Conservation (phyloP, 306 rosid genomes). For the Corylus americana region DNA sequence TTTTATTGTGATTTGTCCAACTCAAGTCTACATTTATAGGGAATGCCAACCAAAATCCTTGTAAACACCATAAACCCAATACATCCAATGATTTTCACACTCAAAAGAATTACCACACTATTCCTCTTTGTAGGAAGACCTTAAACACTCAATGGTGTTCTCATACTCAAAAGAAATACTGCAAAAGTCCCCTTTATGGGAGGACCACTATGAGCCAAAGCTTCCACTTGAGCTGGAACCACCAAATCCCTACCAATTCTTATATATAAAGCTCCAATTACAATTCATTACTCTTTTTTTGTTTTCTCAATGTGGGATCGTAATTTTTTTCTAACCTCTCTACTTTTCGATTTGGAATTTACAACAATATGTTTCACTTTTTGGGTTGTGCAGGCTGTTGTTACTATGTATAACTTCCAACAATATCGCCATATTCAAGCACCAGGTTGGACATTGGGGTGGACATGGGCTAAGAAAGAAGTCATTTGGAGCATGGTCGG, state of each 20-base stretch:
- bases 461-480: constrained; percentile 99
- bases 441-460: constrained; percentile 89
- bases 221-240: neutral
- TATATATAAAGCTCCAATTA: neutral
- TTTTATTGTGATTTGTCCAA: neutral
- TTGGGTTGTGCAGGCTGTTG: constrained; percentile 68
- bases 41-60: neutral
- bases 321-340: constrained; percentile 6
- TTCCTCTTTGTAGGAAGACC: too few relatives aligned
- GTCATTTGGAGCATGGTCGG: constrained; percentile 96
- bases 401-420: constrained; percentile 93
- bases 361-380: constrained; percentile 9
- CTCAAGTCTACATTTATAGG: neutral
- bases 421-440: constrained; percentile 90
- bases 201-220: neutral
- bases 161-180: neutral
- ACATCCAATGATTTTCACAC: neutral
- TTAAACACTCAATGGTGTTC: too few relatives aligned
- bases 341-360: constrained; percentile 5
- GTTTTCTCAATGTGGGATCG: too few relatives aligned
- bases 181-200: neutral
- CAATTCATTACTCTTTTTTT: neutral
- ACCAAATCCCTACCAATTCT: neutral
- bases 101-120: too few relatives aligned
- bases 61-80: neutral